Evolutionary conservation across 2,329 filamentous ascomycete species (phyloP), one percentile per base, ranked within the genome.

Genomic region (Penicillium sp.): DNA sequence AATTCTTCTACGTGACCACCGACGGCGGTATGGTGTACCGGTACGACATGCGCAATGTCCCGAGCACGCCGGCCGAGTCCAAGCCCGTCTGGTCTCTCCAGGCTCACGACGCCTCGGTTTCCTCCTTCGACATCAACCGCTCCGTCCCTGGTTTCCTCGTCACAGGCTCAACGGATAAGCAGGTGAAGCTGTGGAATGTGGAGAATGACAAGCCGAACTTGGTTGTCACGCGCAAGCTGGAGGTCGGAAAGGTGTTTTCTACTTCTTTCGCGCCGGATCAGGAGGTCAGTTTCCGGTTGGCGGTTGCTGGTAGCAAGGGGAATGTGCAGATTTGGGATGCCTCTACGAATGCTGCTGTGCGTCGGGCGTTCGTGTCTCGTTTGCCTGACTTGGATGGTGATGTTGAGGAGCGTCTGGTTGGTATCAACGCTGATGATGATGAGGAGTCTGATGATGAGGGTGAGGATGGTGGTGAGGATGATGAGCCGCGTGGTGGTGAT

Each of bases 121-220:
- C 90, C 8, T 85, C 89, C 0, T 96, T 99, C 68, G 91, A 95
- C 69, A 81, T 97, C 73, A 97, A 96, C 77, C 80, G 85, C 3
- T 77, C 84, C 41, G 89, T 99, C 52, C 92, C 93, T 1, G 93
- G 93, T 36, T 96, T 89, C 78, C 81, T 99, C 72, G 93, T 83
- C 12, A 97, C 93, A 0, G 93, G 91, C 3, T 95, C 90, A 2
- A 91, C 88, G 12, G 93, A 99, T 77, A 92, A 89, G 76, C 88
- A 87, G 5, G 90, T 97, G 62, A 99, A 99, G 78, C 78, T 99
- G 49, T 99, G 93, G 93, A 95, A 95, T 72, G 83, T 96, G 49
- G 81, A 86, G 60, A 72, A 86, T 11, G 81, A 81, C 34, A 90
- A 89, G 2, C 93, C 93, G 1, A 88, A 84, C 53, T 88, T 99